These are phyloP conservation scores for Pythium sp. DNA, from an alignment of 352 stramenopile species.

Conservation along the genomic window DNA sequence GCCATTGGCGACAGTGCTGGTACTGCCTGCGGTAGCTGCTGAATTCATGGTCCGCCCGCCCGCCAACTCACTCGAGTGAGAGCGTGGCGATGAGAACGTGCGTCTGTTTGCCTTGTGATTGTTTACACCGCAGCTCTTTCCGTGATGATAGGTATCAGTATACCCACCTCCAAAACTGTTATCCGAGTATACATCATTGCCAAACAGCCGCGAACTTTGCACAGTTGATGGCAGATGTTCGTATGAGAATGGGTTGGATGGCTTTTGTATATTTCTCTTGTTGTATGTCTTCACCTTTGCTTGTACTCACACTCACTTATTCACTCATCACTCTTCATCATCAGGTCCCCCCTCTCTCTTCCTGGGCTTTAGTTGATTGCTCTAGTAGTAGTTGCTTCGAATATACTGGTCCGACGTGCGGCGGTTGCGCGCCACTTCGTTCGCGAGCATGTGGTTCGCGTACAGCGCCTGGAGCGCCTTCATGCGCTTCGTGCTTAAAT, in stretches of 20 bases:
- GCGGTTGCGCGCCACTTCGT: slow-evolving; percentile 79
- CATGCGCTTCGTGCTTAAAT: slow-evolving; percentile 74
- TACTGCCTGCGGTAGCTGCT: background rate
- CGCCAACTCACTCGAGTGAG: too few species aligned
- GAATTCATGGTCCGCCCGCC: background rate
- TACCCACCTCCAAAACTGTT: background rate
- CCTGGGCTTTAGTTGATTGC: slow-evolving; percentile 10
- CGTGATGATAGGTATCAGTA: background rate
- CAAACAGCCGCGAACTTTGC: background rate
- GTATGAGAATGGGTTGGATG: background rate
- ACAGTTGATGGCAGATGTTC: background rate
- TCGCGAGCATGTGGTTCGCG: slow-evolving; percentile 75
- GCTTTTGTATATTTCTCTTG: too few species aligned
- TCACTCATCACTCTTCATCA: background rate
- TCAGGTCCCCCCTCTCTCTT: background rate
- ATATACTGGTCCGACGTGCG: slow-evolving; percentile 87
- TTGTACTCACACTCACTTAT: background rate
- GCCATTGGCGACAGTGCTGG: background rate
- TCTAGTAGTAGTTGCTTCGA: slow-evolving; percentile 82
- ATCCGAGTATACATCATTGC: background rate
- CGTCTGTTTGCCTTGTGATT: too few species aligned
- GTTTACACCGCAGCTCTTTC: too few species aligned
- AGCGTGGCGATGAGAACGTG: too few species aligned
- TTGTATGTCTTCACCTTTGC: background rate
- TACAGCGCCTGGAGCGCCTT: slow-evolving; percentile 67